Evolutionary conservation across 164 flowering plant species (phyloP), one percentile per base, ranked within the genome.

Genomic region (Malania oleifera): DNA sequence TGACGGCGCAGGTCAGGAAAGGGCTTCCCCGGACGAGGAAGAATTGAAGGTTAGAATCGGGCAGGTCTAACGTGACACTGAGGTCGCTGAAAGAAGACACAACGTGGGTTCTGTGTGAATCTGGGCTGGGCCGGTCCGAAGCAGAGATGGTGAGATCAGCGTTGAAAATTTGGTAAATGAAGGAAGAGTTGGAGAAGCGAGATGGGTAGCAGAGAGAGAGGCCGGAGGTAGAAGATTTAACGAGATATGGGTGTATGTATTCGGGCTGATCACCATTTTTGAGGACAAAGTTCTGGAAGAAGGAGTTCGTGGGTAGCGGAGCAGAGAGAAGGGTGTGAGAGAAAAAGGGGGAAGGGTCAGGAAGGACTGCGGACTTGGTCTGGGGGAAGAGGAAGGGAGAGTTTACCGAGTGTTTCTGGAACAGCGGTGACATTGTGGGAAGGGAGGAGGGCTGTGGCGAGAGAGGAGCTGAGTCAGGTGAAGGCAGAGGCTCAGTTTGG

Each of bases 1-100:
- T 14, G 12, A 75, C 80, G 2, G 71, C 20, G 53, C 77, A 79
- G 17, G 96, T 90, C 44, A 93, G 3, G 61, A 68, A 93, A 4
- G 97, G 98, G 61, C 91, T 79, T 10, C 98, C 98, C n/a, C 98
- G 66, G n/a, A 82, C 97, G 5, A 93, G 84, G 65, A 70, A 82
- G 68, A 87, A 90, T 11, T 81, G 62, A 1, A 93, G 70, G 43
- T 73, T 60, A 26, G 62, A 60, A 5, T 76, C 65, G 9, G 95
- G 95, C 8, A 82, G 41, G 26, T 84, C 88, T 27, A 90, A 47
- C 25, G 97, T 87, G 54, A 93, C 75, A 63, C 95, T 80, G 24
- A 90, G 87, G 65, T 90, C 97, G 60, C 62, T 57, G 62, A 74
- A 87, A 4, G 85, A 69, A 3, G 95, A 73, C 45, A 93, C 69